These are phyloP conservation scores for Gossypium aridum DNA, from an alignment of 441 rosid genomes.

Conservation along the genomic window DNA sequence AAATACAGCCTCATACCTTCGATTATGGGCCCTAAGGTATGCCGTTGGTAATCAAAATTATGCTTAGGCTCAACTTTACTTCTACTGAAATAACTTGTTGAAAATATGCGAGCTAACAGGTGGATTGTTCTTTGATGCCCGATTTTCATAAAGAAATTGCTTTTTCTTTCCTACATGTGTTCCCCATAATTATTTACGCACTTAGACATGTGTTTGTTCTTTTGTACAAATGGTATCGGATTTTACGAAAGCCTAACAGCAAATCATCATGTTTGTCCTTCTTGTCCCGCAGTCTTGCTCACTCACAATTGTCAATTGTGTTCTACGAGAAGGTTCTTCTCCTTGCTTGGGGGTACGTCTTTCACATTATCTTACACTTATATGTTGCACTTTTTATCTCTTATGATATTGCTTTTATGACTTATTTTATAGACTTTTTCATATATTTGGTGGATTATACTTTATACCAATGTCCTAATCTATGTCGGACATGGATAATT, in stretches of 20 bases:
- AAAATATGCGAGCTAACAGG: conserved; percentile 1
- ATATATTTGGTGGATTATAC: background rate
- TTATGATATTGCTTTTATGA: background rate
- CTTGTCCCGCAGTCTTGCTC: conserved; percentile 66
- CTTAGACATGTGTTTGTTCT: background rate
- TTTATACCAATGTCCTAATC: background rate
- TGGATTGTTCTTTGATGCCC: background rate
- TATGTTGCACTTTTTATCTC: background rate
- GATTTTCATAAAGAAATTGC: background rate
- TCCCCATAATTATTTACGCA: background rate
- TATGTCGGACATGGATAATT: background rate
- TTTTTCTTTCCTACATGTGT: conserved; percentile 1
- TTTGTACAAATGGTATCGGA: background rate
- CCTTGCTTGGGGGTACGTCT: conserved; percentile 78
- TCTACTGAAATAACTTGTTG: conserved; percentile 7
- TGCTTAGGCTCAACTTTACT: background rate
- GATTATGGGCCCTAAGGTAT: conserved; percentile 96
- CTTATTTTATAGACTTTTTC: background rate
- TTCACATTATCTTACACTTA: background rate
- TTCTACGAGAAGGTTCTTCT: conserved; percentile 95
- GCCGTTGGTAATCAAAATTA: background rate
- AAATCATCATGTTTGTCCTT: background rate
- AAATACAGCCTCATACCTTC: conserved; percentile 97
- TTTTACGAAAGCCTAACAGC: conserved; percentile 9
- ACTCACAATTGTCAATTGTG: conserved; percentile 81